Evolutionary conservation across 768 basidiomycete species (phyloP).

Genomic region (Leccinum ochraceum): DNA sequence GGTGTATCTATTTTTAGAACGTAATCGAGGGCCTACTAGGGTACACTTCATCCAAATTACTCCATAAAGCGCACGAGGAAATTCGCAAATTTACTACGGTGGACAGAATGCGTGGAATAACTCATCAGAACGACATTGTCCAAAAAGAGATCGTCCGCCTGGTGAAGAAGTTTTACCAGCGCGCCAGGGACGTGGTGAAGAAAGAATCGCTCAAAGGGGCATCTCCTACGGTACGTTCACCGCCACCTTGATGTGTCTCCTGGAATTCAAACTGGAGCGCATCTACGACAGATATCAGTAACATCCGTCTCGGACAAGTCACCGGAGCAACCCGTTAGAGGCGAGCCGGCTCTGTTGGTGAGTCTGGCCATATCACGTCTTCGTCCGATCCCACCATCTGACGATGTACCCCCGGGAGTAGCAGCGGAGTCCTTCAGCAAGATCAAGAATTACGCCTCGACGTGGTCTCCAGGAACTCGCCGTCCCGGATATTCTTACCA

Average conservation of each 20-base stretch:
- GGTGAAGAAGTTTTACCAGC: slow-evolving; percentile 1
- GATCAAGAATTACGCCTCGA: not conserved
- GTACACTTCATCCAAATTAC: slow-evolving; percentile 1
- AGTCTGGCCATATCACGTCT: not conserved
- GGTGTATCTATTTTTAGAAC: too few species aligned
- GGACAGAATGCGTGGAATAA: not conserved
- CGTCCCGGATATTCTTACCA: slow-evolving; percentile 6
- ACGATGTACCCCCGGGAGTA: not conserved
- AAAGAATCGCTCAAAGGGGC: not conserved
- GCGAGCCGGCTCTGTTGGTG: not conserved
- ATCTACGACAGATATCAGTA: not conserved
- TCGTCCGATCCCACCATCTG: not conserved
- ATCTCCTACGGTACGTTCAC: not conserved
- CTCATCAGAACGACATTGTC: not conserved
- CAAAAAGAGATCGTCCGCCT: not conserved
- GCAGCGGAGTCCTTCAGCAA: not conserved
- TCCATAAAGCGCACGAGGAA: not conserved
- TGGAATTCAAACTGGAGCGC: not conserved
- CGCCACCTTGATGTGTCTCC: not conserved
- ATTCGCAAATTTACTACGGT: not conserved
- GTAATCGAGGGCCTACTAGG: not conserved
- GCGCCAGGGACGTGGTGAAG: not conserved
- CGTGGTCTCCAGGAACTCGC: slow-evolving; percentile 1
- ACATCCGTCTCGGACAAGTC: not conserved
- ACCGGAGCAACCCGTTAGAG: not conserved